A percentile compares a stretch with the other conserved stretches of the same genome.
phyloP scores from a whole-genome alignment of 768 basidiomycete species.

The Cantharellus anzutake region DNA sequence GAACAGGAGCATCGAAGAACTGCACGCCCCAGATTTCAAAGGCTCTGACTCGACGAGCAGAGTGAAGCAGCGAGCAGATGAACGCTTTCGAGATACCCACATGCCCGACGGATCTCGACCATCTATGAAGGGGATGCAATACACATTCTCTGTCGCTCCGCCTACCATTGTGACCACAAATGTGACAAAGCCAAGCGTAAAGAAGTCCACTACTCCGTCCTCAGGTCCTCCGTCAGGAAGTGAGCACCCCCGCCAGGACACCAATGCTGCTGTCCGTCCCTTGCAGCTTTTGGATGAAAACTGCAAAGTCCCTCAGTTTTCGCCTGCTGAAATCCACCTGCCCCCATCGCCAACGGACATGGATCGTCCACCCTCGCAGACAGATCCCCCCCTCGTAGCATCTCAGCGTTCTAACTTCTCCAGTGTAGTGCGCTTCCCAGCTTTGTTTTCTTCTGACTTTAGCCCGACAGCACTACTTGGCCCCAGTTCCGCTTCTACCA shows the following conservation, averaged over 20 bases:
- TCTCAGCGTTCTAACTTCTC: conserved; percentile 14
- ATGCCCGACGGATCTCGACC: conserved; percentile 14
- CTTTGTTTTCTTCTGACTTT: conserved; percentile 55
- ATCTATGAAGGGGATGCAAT: conserved; percentile 68
- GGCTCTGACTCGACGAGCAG: conserved; percentile 65
- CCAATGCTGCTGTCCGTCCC: background rate
- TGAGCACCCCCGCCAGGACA: background rate
- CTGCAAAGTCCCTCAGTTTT: conserved; percentile 4
- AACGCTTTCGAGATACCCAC: conserved; percentile 46
- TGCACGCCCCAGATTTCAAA: conserved; percentile 66
- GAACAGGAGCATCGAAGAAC: conserved; percentile 61
- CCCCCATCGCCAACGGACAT: conserved; percentile 2
- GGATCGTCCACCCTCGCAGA: background rate
- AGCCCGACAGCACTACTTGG: conserved; percentile 59
- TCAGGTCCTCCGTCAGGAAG: background rate
- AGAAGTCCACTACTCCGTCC: background rate
- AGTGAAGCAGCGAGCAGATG: conserved; percentile 59
- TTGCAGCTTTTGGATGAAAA: background rate
- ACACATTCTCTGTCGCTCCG: conserved; percentile 72
- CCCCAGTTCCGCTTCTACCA: conserved; percentile 46
- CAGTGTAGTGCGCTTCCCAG: conserved; percentile 37
- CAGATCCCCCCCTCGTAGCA: background rate
- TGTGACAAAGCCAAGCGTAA: background rate
- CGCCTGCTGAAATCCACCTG: conserved; percentile 2
- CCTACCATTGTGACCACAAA: conserved; percentile 17